Base-by-base conservation (phyloP, 805 yeast species). In the Lipomyces starkeyi region DNA sequence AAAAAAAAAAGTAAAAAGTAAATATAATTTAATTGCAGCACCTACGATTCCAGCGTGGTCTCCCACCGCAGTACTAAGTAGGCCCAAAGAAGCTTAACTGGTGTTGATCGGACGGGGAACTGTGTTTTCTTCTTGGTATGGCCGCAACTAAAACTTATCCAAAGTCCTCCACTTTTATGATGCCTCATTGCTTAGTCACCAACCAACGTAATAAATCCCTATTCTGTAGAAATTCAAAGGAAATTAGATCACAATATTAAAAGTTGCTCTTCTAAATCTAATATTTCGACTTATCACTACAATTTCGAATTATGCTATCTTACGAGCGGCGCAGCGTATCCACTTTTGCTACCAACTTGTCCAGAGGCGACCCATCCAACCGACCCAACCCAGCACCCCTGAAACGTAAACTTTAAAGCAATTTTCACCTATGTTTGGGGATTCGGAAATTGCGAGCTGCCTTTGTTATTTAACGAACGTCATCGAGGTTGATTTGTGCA, bases 1-100 rank as follows among this genome's bases (percentile, higher is more conserved):
- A 17, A 3, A 43, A 43, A 43, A 43, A 43, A 40, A 43, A 43
- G 6, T 17, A n/a, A n/a, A 40, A 4, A 40, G 13, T 6, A 40
- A 40, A 14, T 14, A 40, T 6, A 43, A 43, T n/a, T 35, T 4
- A 35, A 35, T 35, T 43, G 49, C 49, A 43, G 22, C 49, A 43
- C 49, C 49, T 43, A 43, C 49, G 49, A 43, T 43, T 43, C 49
- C 49, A 43, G 49, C 49, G 49, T 43, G 49, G 49, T 43, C 49
- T 43, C 49, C 49, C 49, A 43, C 49, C 49, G 49, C 49, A 43
- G 49, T 43, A 43, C 49, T 43, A 43, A 43, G 49, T 43, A 43
- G 49, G 49, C 49, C 49, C 49, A 43, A 43, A 43, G 49, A 43
- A 43, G 49, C 49, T 43, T 43, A 43, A 43, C 49, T 43, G 49